Base-by-base conservation (phyloP, 257 asterid species). In the Nemophila menziesii region DNA sequence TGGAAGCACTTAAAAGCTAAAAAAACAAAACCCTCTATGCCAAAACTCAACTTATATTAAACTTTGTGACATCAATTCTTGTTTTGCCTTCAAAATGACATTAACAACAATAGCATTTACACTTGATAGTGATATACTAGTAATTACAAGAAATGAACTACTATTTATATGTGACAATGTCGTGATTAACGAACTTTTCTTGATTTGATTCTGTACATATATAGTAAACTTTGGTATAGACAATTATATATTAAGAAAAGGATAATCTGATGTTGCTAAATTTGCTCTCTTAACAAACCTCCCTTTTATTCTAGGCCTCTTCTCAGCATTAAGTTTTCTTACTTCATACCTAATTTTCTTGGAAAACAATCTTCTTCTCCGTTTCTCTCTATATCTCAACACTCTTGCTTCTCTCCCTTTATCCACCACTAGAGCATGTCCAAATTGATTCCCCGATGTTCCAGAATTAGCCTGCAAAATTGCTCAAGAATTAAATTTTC, bases 261-360 rank as follows among this genome's bases (percentile, higher is more conserved):
- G 52, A 33, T 60, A 57, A 18, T 72, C 61, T 2, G 61, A 33
- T 33, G 70, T 56, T 43, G 64, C 72, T 17, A 78, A 67, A 62
- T 68, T 75, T 12, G 83, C 43, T 40, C 90, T 73, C 70, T 87
- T 87, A 3, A 87, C 92, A 24, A 87, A 87, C 64, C 95, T 83
- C 62, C 97, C 97, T 80, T 87, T 83, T 92, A 87, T 80, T 33
- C 95, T 42, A 5, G 97, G 97, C 79, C 97, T 77, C 68, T 87
- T 87, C 61, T 87, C 95, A 0, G 97, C 97, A 49, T 87, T 87
- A 71, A 87, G 23, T 69, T 87, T 87, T 23, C 97, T 71, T 37
- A 87, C 97, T 71, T 87, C 92, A 61, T 87, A 83, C 63, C 95
- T 62, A 18, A 87, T 82, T 75, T 77, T 87, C 83, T 87, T 87